phyloP scores from a whole-genome alignment of 2,329 filamentous ascomycete species.

The Parasarocladium wereldwijsianum region DNA sequence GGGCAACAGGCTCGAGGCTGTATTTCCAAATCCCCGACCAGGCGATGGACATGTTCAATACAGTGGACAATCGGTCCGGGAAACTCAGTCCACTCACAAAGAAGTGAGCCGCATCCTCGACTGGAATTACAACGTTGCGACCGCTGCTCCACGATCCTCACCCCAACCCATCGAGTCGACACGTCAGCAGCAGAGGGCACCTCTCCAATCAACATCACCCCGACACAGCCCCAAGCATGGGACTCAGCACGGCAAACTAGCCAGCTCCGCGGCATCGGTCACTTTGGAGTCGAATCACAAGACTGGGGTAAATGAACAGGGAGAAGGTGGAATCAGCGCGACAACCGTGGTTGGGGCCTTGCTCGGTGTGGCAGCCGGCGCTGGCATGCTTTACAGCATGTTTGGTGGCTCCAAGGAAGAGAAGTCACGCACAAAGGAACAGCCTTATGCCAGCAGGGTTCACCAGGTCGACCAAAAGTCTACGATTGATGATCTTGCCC shows the following conservation, averaged over 20 bases:
- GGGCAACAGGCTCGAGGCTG: conserved; percentile 71
- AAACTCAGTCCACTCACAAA: conserved; percentile 21
- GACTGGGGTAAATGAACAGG: no score
- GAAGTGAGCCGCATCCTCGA: conserved; percentile 29
- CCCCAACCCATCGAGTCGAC: background rate
- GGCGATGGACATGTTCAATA: conserved; percentile 18
- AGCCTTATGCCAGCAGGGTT: no score
- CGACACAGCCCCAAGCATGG: conserved; percentile 17
- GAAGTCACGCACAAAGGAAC: no score
- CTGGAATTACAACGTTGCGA: conserved; percentile 32
- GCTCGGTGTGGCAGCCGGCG: conserved; percentile 60
- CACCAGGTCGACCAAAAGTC: conserved; percentile 3
- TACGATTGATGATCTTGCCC: conserved; percentile 2
- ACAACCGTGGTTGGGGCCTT: conserved; percentile 61
- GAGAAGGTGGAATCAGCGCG: conserved; percentile 30
- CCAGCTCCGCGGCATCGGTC: background rate
- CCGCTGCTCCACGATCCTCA: conserved; percentile 3
- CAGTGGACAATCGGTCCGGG: conserved; percentile 18
- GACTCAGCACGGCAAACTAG: background rate
- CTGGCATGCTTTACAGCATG: conserved; percentile 54
- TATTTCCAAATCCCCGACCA: conserved; percentile 30
- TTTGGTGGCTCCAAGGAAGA: conserved; percentile 26
- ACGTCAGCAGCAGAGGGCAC: conserved; percentile 1
- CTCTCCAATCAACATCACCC: conserved; percentile 10
- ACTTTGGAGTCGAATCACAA: background rate